Percentiles rank a stretch among this genome's conserved stretches.
These are phyloP conservation scores for Penicillium sp. DNA, from an alignment of 2,329 filamentous ascomycete genomes.

Conservation along the genomic window DNA sequence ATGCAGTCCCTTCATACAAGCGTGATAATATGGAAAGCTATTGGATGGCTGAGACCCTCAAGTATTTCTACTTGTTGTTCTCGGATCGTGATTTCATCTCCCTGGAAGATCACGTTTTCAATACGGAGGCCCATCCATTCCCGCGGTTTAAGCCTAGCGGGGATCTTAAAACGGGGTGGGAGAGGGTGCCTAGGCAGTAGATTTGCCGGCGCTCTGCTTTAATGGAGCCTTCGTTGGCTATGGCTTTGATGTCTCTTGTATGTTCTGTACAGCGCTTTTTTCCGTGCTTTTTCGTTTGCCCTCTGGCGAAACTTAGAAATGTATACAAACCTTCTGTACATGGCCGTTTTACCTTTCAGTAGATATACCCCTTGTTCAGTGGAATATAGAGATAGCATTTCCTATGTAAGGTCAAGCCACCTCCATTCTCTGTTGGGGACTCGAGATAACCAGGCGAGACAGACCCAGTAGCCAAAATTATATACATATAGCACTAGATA, in stretches of 20 bases:
- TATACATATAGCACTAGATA: not conserved
- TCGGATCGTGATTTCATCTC: constrained; percentile 73
- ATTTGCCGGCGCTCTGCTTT: not conserved
- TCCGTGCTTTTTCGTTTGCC: not conserved
- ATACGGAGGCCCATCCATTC: constrained; percentile 88
- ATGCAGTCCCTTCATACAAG: constrained; percentile 56
- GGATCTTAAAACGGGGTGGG: constrained; percentile 36
- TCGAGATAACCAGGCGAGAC: not conserved
- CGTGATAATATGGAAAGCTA: constrained; percentile 98
- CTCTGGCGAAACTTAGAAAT: not conserved
- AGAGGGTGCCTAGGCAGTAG: constrained; percentile 21
- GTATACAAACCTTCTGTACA: constrained; percentile 1
- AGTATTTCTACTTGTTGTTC: constrained; percentile 95
- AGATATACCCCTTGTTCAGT: not conserved
- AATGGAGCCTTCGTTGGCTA: not conserved
- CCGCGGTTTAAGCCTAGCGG: constrained; percentile 70
- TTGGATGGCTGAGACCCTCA: constrained; percentile 95
- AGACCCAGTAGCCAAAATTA: not conserved
- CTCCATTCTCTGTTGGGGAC: not conserved
- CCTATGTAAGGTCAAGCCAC: too few species aligned
- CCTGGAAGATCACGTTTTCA: constrained; percentile 79
- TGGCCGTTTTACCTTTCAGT: not conserved
- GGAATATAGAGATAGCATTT: not conserved
- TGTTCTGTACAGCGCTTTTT: not conserved
- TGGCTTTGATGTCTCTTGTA: not conserved